A percentile compares a stretch with the other conserved stretches of the same genome.
Conservation (phyloP, 257 asterid genomes). For the Linaria vulgaris region DNA sequence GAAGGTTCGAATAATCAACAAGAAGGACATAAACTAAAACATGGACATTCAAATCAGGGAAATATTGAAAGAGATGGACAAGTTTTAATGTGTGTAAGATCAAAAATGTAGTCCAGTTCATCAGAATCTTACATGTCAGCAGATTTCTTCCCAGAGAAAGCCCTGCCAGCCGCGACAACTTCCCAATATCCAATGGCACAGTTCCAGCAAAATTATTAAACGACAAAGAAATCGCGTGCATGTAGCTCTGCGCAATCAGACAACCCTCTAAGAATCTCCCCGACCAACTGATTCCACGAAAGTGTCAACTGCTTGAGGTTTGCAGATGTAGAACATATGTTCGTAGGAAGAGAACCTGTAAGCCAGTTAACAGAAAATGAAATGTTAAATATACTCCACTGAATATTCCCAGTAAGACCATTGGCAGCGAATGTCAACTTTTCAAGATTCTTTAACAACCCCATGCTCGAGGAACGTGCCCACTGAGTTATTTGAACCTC, state of each 20-base stretch:
- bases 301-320: background rate
- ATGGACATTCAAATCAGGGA: too few species aligned
- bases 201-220: slow-evolving; percentile 9
- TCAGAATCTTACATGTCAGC: slow-evolving; percentile 16
- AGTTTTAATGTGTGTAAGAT: too few species aligned
- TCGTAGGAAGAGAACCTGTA: background rate
- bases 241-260: background rate
- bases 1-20: too few species aligned
- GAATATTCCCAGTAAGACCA: too few species aligned
- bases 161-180: background rate
- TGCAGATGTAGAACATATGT: background rate
- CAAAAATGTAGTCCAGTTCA: too few species aligned
- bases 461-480: too few species aligned
- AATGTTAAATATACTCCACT: background rate
- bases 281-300: background rate
- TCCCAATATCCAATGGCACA: background rate
- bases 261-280: background rate
- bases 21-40: too few species aligned
- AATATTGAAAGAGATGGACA: too few species aligned
- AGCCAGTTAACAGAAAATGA: background rate
- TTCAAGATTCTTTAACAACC: too few species aligned
- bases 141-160: background rate
- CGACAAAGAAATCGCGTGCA: background rate
- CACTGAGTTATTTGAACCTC: background rate
- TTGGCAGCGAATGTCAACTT: too few species aligned